phyloP scores from a whole-genome alignment of 139 green algal genomes.

The Penium margaritaceum region DNA sequence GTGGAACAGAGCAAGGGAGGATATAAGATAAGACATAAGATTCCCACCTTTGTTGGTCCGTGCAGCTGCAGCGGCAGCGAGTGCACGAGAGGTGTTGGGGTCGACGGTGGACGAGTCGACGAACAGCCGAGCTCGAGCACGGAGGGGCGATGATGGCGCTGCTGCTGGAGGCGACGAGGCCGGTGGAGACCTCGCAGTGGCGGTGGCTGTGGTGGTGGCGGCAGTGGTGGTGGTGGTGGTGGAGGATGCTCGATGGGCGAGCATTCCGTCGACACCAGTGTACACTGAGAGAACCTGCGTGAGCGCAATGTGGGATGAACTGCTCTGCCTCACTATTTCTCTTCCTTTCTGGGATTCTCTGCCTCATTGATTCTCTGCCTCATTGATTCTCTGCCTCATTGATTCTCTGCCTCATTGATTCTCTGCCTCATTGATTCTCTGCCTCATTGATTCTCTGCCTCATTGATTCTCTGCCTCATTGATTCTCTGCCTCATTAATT shows the following conservation, averaged over 20 bases:
- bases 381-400: too few species aligned
- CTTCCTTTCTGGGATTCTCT: too few species aligned
- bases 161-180: not conserved
- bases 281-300: too few species aligned
- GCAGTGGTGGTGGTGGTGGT: not conserved
- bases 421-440: too few species aligned
- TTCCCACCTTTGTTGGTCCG: too few species aligned
- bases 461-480: too few species aligned
- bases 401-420: too few species aligned
- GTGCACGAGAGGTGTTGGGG: conserved; percentile 39
- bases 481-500: too few species aligned
- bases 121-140: conserved; percentile 37
- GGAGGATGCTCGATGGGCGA: not conserved
- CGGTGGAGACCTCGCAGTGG: not conserved
- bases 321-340: too few species aligned
- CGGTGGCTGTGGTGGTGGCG: not conserved
- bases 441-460: too few species aligned
- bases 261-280: not conserved
- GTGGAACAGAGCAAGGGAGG: not conserved
- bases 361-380: too few species aligned
- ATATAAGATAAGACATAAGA: not conserved
- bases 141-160: not conserved
- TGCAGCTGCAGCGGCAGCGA: conserved; percentile 43
- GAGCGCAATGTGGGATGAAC: too few species aligned
- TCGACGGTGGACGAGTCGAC: conserved; percentile 60